Conservation (phyloP, 495 filamentous ascomycete genomes). For the Penicillium argentinense region DNA sequence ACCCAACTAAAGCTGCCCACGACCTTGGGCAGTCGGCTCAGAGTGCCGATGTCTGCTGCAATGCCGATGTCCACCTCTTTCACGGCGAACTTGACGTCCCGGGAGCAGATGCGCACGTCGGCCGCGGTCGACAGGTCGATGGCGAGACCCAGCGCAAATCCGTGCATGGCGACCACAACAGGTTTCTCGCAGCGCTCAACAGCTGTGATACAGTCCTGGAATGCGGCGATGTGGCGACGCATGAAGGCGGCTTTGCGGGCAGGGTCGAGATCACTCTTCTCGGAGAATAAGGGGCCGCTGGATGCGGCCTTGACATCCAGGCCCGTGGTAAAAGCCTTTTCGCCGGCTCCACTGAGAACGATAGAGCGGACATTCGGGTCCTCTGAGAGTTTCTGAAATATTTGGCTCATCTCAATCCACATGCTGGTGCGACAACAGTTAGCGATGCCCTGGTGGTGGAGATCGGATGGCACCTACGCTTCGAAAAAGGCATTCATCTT, state of each 20-base stretch:
- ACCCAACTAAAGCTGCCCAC: slow-evolving; percentile 81
- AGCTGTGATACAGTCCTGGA: slow-evolving; percentile 73
- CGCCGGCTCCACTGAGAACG: slow-evolving; percentile 79
- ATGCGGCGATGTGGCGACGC: slow-evolving; percentile 67
- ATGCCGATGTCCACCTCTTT: slow-evolving; percentile 97
- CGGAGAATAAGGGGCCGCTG: slow-evolving; percentile 21
- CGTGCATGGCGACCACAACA: slow-evolving; percentile 82
- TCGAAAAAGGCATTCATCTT: slow-evolving; percentile 92
- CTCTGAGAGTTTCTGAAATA: slow-evolving; percentile 74
- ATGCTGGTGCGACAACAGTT: slow-evolving; percentile 50
- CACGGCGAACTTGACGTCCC: slow-evolving; percentile 67
- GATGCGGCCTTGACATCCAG: slow-evolving; percentile 73
- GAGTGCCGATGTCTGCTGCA: slow-evolving; percentile 89
- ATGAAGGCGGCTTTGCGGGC: slow-evolving; percentile 67
- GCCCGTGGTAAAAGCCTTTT: slow-evolving; percentile 78
- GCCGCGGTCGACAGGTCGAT: slow-evolving; percentile 78
- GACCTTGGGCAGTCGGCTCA: slow-evolving; percentile 80
- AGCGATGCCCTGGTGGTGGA: neutral
- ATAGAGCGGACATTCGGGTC: slow-evolving; percentile 74
- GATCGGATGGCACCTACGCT: slow-evolving; percentile 40
- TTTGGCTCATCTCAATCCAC: slow-evolving; percentile 76
- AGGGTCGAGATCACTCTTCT: slow-evolving; percentile 45
- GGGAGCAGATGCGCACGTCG: slow-evolving; percentile 75
- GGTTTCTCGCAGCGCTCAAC: slow-evolving; percentile 92
- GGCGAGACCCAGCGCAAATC: slow-evolving; percentile 75